phyloP scores from a whole-genome alignment of 495 filamentous ascomycete genomes.

The Talaromyces thailandensis region DNA sequence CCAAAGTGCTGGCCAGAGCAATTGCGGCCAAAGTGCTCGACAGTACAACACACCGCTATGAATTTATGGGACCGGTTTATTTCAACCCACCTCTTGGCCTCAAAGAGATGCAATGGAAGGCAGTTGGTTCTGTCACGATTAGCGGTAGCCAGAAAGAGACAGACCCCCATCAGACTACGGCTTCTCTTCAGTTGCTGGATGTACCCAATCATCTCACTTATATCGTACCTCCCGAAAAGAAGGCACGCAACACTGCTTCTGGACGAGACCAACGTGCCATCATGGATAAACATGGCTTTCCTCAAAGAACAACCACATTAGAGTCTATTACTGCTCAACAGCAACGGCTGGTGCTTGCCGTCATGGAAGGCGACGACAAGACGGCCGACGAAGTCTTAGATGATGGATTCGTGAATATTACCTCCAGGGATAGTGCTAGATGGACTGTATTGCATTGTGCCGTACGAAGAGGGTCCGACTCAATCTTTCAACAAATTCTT shows the following conservation, averaged over 20 bases:
- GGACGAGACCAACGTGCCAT: background rate
- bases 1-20: background rate
- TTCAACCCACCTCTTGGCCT: background rate
- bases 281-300: too few relatives aligned
- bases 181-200: background rate
- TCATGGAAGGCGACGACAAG: background rate
- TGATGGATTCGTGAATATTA: background rate
- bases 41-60: background rate
- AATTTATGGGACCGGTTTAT: conserved; percentile 4
- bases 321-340: background rate
- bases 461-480: conserved; percentile 5
- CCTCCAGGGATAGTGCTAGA: background rate
- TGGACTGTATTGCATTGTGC: conserved; percentile 5
- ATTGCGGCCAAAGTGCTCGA: conserved; percentile 6
- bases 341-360: background rate
- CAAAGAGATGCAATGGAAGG: background rate
- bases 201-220: background rate
- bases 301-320: too few relatives aligned
- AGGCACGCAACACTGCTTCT: background rate
- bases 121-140: background rate
- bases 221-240: background rate
- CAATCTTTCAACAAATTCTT: background rate
- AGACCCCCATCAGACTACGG: too few relatives aligned
- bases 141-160: background rate
- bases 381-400: background rate